Percentiles rank a stretch among this genome's conserved stretches.
phyloP scores from a whole-genome alignment of 108 stramenopile genomes.

The Stephanodiscus triporus region DNA sequence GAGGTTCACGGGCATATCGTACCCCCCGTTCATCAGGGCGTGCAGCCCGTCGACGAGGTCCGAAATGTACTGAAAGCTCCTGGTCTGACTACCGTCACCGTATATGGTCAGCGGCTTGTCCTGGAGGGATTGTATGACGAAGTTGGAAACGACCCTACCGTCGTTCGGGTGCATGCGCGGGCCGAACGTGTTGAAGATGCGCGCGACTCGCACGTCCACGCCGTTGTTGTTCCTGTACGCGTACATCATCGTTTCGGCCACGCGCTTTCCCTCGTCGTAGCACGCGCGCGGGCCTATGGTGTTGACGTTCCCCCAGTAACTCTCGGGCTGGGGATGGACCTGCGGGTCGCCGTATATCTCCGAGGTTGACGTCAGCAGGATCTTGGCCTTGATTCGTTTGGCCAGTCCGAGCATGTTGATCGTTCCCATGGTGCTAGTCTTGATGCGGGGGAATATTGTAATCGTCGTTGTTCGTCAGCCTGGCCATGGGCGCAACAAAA shows the following conservation, averaged over 20 bases:
- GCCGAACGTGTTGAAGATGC: slow-evolving; percentile 99
- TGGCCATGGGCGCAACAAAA: not conserved
- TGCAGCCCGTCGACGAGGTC: slow-evolving; percentile 98
- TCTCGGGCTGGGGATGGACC: slow-evolving; percentile 95
- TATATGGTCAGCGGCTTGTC: slow-evolving; percentile 97
- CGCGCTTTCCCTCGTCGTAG: slow-evolving; percentile 99
- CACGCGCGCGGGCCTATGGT: slow-evolving; percentile 97
- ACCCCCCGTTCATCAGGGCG: slow-evolving; percentile 94
- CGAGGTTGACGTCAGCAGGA: slow-evolving; percentile 94
- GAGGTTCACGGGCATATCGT: slow-evolving; percentile 93
- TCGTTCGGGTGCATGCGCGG: slow-evolving; percentile 99
- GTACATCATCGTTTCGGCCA: slow-evolving; percentile 99
- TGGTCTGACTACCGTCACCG: slow-evolving; percentile 94
- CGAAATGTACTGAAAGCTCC: slow-evolving; percentile 98
- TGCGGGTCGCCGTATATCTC: slow-evolving; percentile 92
- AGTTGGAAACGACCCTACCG: slow-evolving; percentile 98
- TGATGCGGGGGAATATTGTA: not conserved
- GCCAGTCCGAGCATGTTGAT: slow-evolving; percentile 99
- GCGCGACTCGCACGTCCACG: slow-evolving; percentile 95
- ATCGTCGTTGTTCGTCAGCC: not conserved
- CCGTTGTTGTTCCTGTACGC: slow-evolving; percentile 91
- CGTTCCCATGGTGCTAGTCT: slow-evolving; percentile 96
- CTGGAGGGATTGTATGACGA: slow-evolving; percentile 98
- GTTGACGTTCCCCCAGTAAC: slow-evolving; percentile 99
- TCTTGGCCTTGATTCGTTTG: slow-evolving; percentile 94